Base-by-base conservation (phyloP, 2,329 filamentous ascomycete species). In the Aspergillus calidoustus region DNA sequence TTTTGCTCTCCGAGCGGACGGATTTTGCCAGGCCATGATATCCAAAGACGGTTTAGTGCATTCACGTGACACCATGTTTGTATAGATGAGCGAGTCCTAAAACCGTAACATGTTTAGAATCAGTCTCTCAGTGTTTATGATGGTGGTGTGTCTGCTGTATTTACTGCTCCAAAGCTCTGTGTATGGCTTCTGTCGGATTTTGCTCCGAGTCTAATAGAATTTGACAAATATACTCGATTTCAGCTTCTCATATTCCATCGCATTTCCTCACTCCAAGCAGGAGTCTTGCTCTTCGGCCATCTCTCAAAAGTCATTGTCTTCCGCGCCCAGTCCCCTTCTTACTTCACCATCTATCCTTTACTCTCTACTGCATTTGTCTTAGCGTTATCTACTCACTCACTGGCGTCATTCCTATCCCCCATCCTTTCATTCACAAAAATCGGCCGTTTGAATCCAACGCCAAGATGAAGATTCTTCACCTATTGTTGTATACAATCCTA, bases 21-120 rank as follows among this genome's bases (percentile, higher is more conserved):
- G 71, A 75, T 73, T 77, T 77, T 74, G 72, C 66, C 66, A 62
- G 63, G 23, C 64, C 51, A 56, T 41, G 46, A 57, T 15, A 15
- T 44, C 67, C 61, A 34, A 59, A 70, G 46, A 23, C 41, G 63
- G 66, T 67, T 41, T 70, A 70, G 68, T 25, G 44, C 3, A 0
- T 0, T 15, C 69, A 71, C 68, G 69, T 71, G 69, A 66, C n/a
- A 9, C 0, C 2, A 28, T 28, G 2, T 19, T 49, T 56, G 43
- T 66, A 63, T 66, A 66, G 57, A 66, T 54, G 25, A 28, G 11
- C 23, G 31, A 30, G 13, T 57, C 48, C 25, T 11, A 9, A 47
- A 23, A 22, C 38, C 48, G 31, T 25, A 47, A 49, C 46, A 49
- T 60, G 54, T 54, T 28, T n/a, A 30, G 25, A 47, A 44, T 28